Base-by-base conservation (phyloP, 352 stramenopile species). In the Elongisporangium anandrum region DNA sequence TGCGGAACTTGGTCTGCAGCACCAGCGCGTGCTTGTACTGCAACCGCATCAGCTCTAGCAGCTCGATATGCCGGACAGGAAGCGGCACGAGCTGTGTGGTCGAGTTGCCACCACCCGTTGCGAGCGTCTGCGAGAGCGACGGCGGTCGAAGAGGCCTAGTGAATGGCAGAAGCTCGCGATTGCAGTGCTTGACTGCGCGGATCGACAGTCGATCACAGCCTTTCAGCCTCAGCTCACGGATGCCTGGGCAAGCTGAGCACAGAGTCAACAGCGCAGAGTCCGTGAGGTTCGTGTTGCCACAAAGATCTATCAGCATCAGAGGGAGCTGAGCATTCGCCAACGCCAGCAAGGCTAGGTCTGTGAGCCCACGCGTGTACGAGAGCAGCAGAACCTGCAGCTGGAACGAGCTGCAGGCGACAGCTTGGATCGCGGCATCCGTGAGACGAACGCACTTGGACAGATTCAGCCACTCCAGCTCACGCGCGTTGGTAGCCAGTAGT, bases 391-490 rank as follows among this genome's bases (percentile, higher is more conserved):
- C 60, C 24, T 67, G 55, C 0, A 92, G 58, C 9, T 61, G 50
- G 22, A 83, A 76, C 48, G 70, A 81, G 39, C 65, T 70, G 1
- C 63, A 64, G 19, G 80, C 78, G 0, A 92, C 69, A 0, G 79
- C 77, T 63, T 88, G 75, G 10, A 77, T 39, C 1, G 66, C 72
- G 9, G 69, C 61, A 51, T 92, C 80, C 1, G 70, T 87, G 12
- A 92, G 62, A 8, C 64, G 64, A 2, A 56, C 21, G 53, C 82
- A 92, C 70, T 90, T 88, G 34, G 80, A 85, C 20, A 92, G 22
- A 45, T 82, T 82, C 45, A 90, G 66, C 50, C 62, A 79, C 39
- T 75, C 56, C 4, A 92, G 41, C 39, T 69, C 53, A 8, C 41
- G 65, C 41, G 78, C 89, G 22, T 73, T 60, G 2, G 65, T 59